These are phyloP conservation scores for Wallacemonas sp. DNA, from an alignment of 208 protist species.

Conservation along the genomic window DNA sequence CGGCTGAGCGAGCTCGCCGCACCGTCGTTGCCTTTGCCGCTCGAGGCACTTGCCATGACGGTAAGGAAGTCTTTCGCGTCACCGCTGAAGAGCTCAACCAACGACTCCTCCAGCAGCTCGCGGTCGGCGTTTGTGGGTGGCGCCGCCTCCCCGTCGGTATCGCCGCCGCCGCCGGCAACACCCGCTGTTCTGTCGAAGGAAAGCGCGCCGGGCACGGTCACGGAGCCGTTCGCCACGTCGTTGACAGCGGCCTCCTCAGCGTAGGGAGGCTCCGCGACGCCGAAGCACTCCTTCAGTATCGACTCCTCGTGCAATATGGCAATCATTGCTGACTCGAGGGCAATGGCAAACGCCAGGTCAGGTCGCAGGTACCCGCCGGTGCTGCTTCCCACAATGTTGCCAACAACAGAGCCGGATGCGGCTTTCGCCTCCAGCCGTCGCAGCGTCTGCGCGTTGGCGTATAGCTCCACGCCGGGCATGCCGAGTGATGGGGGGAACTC, in stretches of 20 bases:
- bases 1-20: slow-evolving; percentile 1
- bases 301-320: slow-evolving; percentile 70
- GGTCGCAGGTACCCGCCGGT: slow-evolving; percentile 49
- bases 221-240: background rate
- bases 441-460: slow-evolving; percentile 40
- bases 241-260: slow-evolving; percentile 5
- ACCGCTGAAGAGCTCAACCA: slow-evolving; percentile 77
- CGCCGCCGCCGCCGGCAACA: background rate
- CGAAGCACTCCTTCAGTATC: slow-evolving; percentile 66
- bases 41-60: background rate
- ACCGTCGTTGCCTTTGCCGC: too few species aligned
- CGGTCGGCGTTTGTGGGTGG: slow-evolving; percentile 6
- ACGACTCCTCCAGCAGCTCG: slow-evolving; percentile 51
- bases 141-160: background rate
- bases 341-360: slow-evolving; percentile 78
- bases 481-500: slow-evolving; percentile 45
- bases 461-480: slow-evolving; percentile 40
- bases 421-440: slow-evolving; percentile 34
- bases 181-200: background rate
- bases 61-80: slow-evolving; percentile 20
- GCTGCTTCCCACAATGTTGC: slow-evolving; percentile 30
- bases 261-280: slow-evolving; percentile 30
- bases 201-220: background rate
- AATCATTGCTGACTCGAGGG: slow-evolving; percentile 59
- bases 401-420: slow-evolving; percentile 28